Percentiles rank a stretch among this genome's conserved stretches.
Evolutionary conservation across 1,139 yeast genomes (phyloP).

Genomic region (Suhomyces anneliseae): DNA sequence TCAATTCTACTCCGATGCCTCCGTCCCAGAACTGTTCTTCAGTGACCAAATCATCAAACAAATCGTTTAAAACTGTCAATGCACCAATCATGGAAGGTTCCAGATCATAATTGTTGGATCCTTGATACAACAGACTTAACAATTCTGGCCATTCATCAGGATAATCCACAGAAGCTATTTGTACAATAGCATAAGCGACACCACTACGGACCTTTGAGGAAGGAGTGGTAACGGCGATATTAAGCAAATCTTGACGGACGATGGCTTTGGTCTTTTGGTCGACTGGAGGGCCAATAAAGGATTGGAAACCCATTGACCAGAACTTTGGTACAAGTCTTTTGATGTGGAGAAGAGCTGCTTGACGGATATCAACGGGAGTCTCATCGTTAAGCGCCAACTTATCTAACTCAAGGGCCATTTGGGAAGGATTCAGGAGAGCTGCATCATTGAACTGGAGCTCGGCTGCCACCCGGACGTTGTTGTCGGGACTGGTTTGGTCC

Average conservation of each 20-base stretch:
- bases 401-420: conserved; percentile 30
- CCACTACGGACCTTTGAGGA: conserved; percentile 66
- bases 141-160: conserved; percentile 96
- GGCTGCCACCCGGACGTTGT: conserved; percentile 32
- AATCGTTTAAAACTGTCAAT: conserved; percentile 67
- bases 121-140: conserved; percentile 47
- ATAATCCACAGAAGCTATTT: conserved; percentile 84
- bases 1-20: conserved; percentile 58
- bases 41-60: conserved; percentile 81
- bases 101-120: conserved; percentile 33
- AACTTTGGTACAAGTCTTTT: conserved; percentile 68
- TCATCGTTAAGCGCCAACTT: conserved; percentile 23
- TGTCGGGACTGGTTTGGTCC: conserved; percentile 41
- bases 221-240: conserved; percentile 49
- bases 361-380: conserved; percentile 43
- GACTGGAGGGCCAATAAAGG: conserved; percentile 70
- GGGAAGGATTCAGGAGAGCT: conserved; percentile 32
- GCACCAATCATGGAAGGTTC: conserved; percentile 58
- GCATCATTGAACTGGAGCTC: conserved; percentile 35
- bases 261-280: conserved; percentile 49
- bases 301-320: conserved; percentile 87
- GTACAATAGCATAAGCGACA: conserved; percentile 74
- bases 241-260: conserved; percentile 52
- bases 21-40: conserved; percentile 85
- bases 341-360: conserved; percentile 68